Evolutionary conservation across 2,329 filamentous ascomycete species (phyloP).

Genomic region (Arthrobotrys conoides): DNA sequence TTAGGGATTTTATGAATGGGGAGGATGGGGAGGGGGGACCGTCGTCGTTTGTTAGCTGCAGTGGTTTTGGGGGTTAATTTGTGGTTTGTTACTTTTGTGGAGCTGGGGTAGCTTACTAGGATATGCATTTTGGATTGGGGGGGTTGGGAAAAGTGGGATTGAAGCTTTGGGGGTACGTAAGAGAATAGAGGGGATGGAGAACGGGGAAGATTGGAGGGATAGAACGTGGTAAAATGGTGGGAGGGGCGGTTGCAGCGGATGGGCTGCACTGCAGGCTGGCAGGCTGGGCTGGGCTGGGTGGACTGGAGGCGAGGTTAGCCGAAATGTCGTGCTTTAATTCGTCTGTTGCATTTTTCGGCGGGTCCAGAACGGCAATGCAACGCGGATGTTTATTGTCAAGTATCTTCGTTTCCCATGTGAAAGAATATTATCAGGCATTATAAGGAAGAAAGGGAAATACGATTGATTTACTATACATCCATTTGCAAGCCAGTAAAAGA

Average conservation of each 20-base stretch:
- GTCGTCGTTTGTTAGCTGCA: constrained; percentile 80
- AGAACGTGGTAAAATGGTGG: background rate
- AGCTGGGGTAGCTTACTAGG: constrained; percentile 35
- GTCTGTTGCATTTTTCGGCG: constrained; percentile 14
- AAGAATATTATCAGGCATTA: background rate
- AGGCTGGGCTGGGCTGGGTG: background rate
- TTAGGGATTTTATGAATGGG: constrained; percentile 82
- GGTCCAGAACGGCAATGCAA: background rate
- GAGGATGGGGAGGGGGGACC: constrained; percentile 84
- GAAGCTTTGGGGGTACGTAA: background rate
- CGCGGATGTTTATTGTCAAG: background rate
- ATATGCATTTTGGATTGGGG: constrained; percentile 42
- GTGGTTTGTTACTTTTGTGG: background rate
- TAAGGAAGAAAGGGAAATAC: constrained; percentile 7
- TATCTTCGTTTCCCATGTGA: constrained; percentile 8
- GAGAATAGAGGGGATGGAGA: background rate
- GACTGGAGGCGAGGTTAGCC: constrained; percentile 28
- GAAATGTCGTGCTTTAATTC: constrained; percentile 18
- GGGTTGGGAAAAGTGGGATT: background rate
- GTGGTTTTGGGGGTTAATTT: too few species aligned
- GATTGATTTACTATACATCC: constrained; percentile 41
- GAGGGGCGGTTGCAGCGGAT: background rate
- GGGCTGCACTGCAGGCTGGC: constrained; percentile 3
- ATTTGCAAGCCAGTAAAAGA: constrained; percentile 17
- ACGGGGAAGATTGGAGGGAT: background rate